Conservation (phyloP, 495 filamentous ascomycete genomes). For the Penicillium taxi region DNA sequence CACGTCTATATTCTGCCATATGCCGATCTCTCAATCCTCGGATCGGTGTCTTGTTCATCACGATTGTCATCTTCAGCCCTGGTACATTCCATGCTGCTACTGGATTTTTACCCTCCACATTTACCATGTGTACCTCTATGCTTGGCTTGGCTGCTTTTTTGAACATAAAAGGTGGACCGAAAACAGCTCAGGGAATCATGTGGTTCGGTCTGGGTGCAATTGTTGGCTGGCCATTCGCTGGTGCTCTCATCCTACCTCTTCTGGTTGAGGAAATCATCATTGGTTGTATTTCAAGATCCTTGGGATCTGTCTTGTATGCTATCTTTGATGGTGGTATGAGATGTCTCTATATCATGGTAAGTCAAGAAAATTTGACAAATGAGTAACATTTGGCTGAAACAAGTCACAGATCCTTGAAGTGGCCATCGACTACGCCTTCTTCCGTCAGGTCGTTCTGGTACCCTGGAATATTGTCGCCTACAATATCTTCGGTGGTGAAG, state of each 20-base stretch:
- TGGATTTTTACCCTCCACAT: conserved; percentile 85
- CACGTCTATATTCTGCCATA: conserved; percentile 67
- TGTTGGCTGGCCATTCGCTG: conserved; percentile 91
- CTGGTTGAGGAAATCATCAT: conserved; percentile 67
- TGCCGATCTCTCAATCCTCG: conserved; percentile 65
- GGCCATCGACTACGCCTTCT: conserved; percentile 70
- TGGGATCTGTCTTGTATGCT: conserved; percentile 48
- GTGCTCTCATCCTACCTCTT: conserved; percentile 74
- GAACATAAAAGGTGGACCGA: conserved; percentile 67
- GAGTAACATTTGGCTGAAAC: too few species aligned
- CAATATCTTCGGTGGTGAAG: conserved; percentile 77
- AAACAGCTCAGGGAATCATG: conserved; percentile 73
- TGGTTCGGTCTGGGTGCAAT: conserved; percentile 89
- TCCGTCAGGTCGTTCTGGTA: conserved; percentile 66
- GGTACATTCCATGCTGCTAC: conserved; percentile 90
- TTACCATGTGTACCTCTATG: conserved; percentile 93
- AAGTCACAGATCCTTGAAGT: conserved; percentile 47
- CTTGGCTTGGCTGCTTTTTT: conserved; percentile 82
- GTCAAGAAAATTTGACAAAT: too few species aligned
- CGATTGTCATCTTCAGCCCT: conserved; percentile 65
- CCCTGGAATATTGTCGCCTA: conserved; percentile 92
- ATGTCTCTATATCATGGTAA: conserved; percentile 62
- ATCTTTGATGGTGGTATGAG: conserved; percentile 59
- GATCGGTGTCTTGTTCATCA: conserved; percentile 75
- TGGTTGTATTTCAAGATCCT: conserved; percentile 48